Evolutionary conservation across 2,329 filamentous ascomycete genomes (phyloP), one percentile per base, ranked within the genome.

Genomic region (Fusarium sp.): DNA sequence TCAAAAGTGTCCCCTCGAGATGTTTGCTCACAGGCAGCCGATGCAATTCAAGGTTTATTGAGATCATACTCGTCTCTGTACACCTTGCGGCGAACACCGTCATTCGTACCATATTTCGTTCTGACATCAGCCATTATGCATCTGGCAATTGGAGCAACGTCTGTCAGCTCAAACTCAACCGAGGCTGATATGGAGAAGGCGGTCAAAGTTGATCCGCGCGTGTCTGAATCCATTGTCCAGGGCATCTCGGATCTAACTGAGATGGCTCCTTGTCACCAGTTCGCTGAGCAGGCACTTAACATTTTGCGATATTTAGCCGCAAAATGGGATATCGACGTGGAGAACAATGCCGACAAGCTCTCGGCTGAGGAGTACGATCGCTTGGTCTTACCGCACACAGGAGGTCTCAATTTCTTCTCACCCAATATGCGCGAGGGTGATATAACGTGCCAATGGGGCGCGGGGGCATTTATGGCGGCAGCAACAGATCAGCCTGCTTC

Each of bases 1-100:
- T 91, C 88, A 9, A 84, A 85, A 50, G 81, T 92, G 3, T 82
- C 83, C 6, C 90, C 90, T 9, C 84, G 86, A 38, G 88, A 91
- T 63, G 86, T 91, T 17, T 92, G 90, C 76, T 83, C 83, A 4
- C 85, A 88, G 67, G 86, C 86, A 2, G 86, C 86, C 28, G 85
- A 88, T 61, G 86, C 86, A 26, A 88, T 88, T 19, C 85, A 87
- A 63, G 82, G 83, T 2, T 80, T 88, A 4, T 72, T 86, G 3
- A 81, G 80, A 10, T 88, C 86, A 3, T 88, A 88, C 67, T 84
- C 86, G 5, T 84, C 85, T 51, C 78, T 88, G 1, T 88, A 88
- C 67, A 88, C 86, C 0, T 75, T 88, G 17, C 80, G 82, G n/a
- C 78, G 85, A 15, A 88, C 86, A 12, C 86, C 86, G 2, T 87